phyloP scores from a whole-genome alignment of 805 yeast genomes.

The Ogataea philodendri region DNA sequence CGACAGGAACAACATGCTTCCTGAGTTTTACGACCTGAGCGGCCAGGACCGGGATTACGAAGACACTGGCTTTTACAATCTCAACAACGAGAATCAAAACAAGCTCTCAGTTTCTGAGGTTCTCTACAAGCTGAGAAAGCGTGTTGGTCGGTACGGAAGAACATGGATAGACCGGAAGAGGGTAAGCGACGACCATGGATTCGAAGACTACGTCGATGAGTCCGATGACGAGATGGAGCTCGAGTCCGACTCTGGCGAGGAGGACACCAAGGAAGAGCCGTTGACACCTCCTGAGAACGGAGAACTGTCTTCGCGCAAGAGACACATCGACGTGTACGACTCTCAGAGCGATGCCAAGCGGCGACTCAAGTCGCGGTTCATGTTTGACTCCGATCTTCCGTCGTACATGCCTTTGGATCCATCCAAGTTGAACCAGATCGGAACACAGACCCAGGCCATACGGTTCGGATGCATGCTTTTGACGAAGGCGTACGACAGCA shows the following conservation, averaged over 20 bases:
- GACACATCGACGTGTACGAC: conserved; percentile 35
- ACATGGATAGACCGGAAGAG: conserved; percentile 72
- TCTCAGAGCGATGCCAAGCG: conserved; percentile 33
- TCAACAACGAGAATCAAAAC: conserved; percentile 19
- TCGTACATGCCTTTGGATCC: conserved; percentile 68
- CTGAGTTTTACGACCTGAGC: conserved; percentile 44
- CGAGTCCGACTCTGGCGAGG: conserved; percentile 10
- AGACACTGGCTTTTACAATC: conserved; percentile 23
- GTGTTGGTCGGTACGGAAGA: conserved; percentile 71
- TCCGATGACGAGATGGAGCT: conserved; percentile 26
- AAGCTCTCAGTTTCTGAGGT: conserved; percentile 43
- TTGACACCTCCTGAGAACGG: conserved; percentile 15
- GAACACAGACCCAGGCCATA: conserved; percentile 83
- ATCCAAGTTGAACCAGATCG: conserved; percentile 74
- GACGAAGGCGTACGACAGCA: conserved; percentile 85
- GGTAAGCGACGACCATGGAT: conserved; percentile 29
- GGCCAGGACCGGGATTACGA: conserved; percentile 25
- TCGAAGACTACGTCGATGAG: conserved; percentile 15
- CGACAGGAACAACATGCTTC: conserved; percentile 34
- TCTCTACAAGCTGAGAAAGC: conserved; percentile 62
- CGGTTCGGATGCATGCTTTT: conserved; percentile 90
- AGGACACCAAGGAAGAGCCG: conserved; percentile 5
- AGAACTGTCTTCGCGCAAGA: conserved; percentile 12
- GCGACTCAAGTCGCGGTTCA: conserved; percentile 49
- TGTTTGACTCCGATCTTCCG: conserved; percentile 46